A percentile compares a stretch with the other conserved stretches of the same genome.
These are phyloP conservation scores for Microstegium vimineum DNA, from an alignment of 176 grass and related monocot species.

Conservation along the genomic window DNA sequence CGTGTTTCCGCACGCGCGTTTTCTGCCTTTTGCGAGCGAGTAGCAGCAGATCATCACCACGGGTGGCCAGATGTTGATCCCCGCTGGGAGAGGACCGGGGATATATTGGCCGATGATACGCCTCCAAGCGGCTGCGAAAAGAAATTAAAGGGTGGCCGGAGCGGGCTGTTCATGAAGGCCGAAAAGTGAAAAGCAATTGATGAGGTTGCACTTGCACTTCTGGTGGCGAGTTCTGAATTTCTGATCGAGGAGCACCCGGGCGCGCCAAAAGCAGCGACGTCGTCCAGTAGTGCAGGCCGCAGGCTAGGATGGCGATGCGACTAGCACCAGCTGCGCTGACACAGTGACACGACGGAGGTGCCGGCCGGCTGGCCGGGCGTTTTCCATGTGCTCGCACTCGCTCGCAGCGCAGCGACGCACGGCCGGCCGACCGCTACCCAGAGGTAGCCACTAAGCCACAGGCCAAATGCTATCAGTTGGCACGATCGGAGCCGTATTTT, in stretches of 20 bases:
- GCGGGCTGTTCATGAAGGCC: conserved; percentile 3
- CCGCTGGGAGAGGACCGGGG: not conserved
- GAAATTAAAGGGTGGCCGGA: not conserved
- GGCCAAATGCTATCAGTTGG: not conserved
- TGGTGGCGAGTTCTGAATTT: not conserved
- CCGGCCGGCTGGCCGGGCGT: not conserved
- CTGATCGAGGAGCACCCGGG: not conserved
- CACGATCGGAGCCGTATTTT: not conserved
- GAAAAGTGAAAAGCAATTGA: not conserved
- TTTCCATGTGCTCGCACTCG: conserved; percentile 6
- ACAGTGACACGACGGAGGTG: not conserved
- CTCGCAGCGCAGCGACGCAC: not conserved
- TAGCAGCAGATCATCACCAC: not conserved
- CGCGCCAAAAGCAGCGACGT: not conserved
- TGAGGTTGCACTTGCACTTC: not conserved
- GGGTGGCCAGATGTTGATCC: not conserved
- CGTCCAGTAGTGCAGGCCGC: not conserved
- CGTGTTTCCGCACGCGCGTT: not conserved
- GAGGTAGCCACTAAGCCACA: not conserved
- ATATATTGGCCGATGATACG: too few species aligned
- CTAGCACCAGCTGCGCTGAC: not conserved
- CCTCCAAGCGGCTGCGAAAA: too few species aligned
- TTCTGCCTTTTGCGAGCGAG: not conserved
- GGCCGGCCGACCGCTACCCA: not conserved
- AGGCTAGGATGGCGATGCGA: not conserved